These are phyloP conservation scores for Jaminaea rosea DNA, from an alignment of 1,284 basidiomycete genomes.

Conservation along the genomic window DNA sequence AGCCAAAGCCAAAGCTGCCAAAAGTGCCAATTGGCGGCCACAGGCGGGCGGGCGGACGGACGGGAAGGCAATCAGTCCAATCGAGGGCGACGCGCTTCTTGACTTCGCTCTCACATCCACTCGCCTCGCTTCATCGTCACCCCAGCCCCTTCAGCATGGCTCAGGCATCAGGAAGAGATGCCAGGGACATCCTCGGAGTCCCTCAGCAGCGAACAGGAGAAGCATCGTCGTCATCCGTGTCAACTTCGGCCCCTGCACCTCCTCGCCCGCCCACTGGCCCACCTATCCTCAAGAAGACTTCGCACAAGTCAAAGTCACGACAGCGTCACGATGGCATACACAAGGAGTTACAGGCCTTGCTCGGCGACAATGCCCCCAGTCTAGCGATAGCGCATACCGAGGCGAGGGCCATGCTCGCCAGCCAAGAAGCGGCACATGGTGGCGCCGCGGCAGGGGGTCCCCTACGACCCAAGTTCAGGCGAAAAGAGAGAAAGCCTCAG, in stretches of 20 bases:
- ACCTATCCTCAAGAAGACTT: constrained; percentile 1
- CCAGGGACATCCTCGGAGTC: constrained; percentile 13
- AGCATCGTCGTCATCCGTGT: constrained; percentile 4
- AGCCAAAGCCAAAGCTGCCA: no score
- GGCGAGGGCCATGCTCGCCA: no score
- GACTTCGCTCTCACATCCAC: constrained; percentile 4
- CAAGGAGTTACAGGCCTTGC: constrained; percentile 82
- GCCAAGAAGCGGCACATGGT: no score
- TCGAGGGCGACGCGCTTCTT: not conserved
- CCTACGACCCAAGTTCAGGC: constrained; percentile 73
- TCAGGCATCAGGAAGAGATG: constrained; percentile 7
- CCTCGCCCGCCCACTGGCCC: constrained; percentile 15
- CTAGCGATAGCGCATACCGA: constrained; percentile 49
- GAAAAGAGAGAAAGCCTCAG: constrained; percentile 60
- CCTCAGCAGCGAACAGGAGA: constrained; percentile 4
- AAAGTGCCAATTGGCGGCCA: no score
- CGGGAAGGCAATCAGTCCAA: no score
- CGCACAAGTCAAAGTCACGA: not conserved
- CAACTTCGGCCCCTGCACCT: not conserved
- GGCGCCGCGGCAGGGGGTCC: constrained; percentile 10
- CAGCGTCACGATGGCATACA: constrained; percentile 64
- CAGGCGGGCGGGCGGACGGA: no score
- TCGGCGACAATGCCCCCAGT: constrained; percentile 80
- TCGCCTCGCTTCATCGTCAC: constrained; percentile 12
- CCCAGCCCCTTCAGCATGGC: constrained; percentile 16